A percentile compares a stretch with the other conserved stretches of the same genome.
phyloP scores from a whole-genome alignment of 805 yeast genomes.

The Saccharomycopsis capsularis region DNA sequence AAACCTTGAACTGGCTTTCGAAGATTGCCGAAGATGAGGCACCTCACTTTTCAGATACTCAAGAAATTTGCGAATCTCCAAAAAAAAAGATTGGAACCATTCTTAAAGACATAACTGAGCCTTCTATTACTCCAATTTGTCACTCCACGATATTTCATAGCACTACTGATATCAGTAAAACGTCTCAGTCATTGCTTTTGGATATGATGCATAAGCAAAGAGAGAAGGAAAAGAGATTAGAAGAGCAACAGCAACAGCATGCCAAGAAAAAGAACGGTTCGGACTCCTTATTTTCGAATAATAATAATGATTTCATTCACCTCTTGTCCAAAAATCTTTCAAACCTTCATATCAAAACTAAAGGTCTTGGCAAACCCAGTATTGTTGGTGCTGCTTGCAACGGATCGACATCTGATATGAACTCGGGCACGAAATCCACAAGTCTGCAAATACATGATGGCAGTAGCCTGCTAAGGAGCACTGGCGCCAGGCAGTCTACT shows the following conservation, averaged over 20 bases:
- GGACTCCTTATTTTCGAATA: not conserved
- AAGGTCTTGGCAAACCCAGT: not conserved
- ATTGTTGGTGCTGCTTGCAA: not conserved
- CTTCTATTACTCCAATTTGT: conserved; percentile 16
- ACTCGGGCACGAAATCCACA: not conserved
- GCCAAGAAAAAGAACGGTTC: not conserved
- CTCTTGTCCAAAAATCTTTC: conserved; percentile 6
- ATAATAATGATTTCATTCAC: not conserved
- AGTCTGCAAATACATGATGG: too few species aligned
- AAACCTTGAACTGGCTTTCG: conserved; percentile 15
- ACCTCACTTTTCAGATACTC: too few species aligned
- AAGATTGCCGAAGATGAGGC: conserved; percentile 1
- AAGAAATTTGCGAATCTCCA: not conserved
- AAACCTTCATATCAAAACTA: not conserved
- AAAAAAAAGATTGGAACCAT: not conserved
- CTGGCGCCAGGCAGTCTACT: not conserved
- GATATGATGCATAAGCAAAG: conserved; percentile 18
- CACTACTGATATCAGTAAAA: conserved; percentile 6
- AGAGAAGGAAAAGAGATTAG: conserved; percentile 8
- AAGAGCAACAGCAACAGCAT: not conserved
- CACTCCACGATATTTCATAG: conserved; percentile 7
- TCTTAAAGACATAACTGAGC: not conserved
- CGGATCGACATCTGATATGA: not conserved
- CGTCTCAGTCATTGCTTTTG: conserved; percentile 17
- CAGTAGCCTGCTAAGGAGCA: not conserved